Evolutionary conservation across 192 early-diverging fungal species (phyloP).

Genomic region (Irineochytrium annulatum): DNA sequence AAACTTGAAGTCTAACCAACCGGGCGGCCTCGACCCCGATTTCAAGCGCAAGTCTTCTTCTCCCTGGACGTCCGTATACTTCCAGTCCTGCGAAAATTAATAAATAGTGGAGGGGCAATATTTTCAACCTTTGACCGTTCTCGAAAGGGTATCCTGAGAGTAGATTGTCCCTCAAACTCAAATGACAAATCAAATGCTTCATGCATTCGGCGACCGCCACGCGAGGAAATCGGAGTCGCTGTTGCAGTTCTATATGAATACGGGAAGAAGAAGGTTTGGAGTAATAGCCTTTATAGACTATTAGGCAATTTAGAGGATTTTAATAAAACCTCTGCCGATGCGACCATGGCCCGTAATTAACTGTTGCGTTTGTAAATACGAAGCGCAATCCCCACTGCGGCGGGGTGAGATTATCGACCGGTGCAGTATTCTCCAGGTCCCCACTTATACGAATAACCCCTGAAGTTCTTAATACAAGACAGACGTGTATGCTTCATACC

Average conservation of each 20-base stretch:
- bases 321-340: conserved; percentile 61
- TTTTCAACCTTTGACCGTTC: conserved; percentile 65
- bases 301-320: not conserved
- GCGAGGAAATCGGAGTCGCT: conserved; percentile 41
- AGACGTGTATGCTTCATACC: conserved; percentile 35
- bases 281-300: conserved; percentile 30
- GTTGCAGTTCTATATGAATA: conserved; percentile 50
- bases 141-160: conserved; percentile 59
- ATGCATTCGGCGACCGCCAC: conserved; percentile 56
- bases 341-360: conserved; percentile 80
- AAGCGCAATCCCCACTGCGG: conserved; percentile 74
- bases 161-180: conserved; percentile 56
- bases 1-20: conserved; percentile 67
- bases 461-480: conserved; percentile 34
- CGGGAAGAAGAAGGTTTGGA: conserved; percentile 74
- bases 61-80: conserved; percentile 33
- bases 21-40: conserved; percentile 43
- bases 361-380: conserved; percentile 45
- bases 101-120: not conserved
- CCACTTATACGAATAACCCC: no score
- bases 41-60: conserved; percentile 20
- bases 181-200: conserved; percentile 54
- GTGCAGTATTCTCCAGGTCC: no score
- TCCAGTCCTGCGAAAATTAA: conserved; percentile 56
- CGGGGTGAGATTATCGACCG: conserved; percentile 16